phyloP scores from a whole-genome alignment of 208 protist genomes.

The Jaenimonas drosophilae region DNA sequence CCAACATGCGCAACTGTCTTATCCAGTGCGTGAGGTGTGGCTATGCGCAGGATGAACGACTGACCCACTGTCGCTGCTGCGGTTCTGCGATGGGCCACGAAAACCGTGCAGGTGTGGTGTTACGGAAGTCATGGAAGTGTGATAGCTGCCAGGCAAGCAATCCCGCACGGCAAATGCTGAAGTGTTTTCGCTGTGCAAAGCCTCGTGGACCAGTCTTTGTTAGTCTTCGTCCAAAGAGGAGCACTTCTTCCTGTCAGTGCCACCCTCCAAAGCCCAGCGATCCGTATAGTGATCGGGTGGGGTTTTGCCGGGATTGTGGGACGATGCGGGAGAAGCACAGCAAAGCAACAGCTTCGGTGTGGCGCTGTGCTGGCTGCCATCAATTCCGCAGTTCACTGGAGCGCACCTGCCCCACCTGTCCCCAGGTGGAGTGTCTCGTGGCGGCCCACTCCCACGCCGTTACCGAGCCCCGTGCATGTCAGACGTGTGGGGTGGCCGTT shows the following conservation, averaged over 20 bases:
- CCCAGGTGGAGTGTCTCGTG: conserved; percentile 74
- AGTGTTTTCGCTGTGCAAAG: conserved; percentile 55
- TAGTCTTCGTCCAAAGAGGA: not conserved
- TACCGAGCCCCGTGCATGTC: conserved; percentile 12
- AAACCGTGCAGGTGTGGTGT: conserved; percentile 17
- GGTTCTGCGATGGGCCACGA: conserved; percentile 16
- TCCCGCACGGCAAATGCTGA: conserved; percentile 46
- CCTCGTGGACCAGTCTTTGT: conserved; percentile 25
- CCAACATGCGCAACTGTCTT: conserved; percentile 62
- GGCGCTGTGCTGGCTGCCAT: conserved; percentile 60
- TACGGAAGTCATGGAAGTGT: conserved; percentile 64
- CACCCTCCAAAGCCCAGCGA: not conserved
- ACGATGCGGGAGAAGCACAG: conserved; percentile 37
- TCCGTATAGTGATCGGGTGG: conserved; percentile 13
- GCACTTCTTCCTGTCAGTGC: not conserved
- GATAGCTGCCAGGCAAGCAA: conserved; percentile 43
- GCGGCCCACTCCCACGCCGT: conserved; percentile 9
- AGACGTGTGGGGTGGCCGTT: conserved; percentile 17
- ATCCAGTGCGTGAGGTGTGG: conserved; percentile 50
- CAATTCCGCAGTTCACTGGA: conserved; percentile 64
- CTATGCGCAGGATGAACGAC: conserved; percentile 74
- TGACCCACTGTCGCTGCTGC: conserved; percentile 46
- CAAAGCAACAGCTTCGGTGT: conserved; percentile 23
- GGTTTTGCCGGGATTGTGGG: conserved; percentile 45
- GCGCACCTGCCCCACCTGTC: conserved; percentile 58